phyloP scores from a whole-genome alignment of 129 eudicot species.

The Saposhnikovia divaricata region DNA sequence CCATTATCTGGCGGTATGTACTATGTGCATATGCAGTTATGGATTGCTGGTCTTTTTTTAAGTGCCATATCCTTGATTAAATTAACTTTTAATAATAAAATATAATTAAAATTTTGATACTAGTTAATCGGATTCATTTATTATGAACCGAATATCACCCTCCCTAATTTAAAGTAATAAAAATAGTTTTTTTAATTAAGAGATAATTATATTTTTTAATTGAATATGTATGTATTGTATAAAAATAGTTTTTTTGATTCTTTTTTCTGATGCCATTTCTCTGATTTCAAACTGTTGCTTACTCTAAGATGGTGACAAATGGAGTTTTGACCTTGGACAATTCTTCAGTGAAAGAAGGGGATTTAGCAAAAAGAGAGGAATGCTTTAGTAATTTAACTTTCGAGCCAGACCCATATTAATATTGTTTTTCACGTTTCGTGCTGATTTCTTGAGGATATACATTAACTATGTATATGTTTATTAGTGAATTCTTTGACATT shows the following conservation, averaged over 20 bases:
- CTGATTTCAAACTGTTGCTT: background rate
- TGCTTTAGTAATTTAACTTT: background rate
- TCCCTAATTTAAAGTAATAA: no score
- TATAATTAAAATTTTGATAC: no score
- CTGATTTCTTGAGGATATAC: background rate
- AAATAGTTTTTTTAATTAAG: no score
- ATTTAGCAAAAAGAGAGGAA: no score
- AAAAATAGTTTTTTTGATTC: no score
- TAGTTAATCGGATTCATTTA: no score
- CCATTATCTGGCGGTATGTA: background rate
- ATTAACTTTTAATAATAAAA: no score
- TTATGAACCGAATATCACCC: no score
- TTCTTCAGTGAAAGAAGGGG: background rate
- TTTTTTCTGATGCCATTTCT: background rate
- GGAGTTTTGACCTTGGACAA: background rate
- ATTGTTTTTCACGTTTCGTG: background rate
- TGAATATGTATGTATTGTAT: no score
- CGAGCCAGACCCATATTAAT: background rate
- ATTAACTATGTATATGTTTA: no score
- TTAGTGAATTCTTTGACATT: background rate
- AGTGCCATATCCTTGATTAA: background rate
- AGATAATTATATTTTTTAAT: no score
- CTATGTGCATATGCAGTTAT: background rate
- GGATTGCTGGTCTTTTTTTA: background rate
- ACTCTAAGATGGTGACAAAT: background rate